These are phyloP conservation scores for Coccomyxa sp. DNA, from an alignment of 139 green algal genomes.

Conservation along the genomic window DNA sequence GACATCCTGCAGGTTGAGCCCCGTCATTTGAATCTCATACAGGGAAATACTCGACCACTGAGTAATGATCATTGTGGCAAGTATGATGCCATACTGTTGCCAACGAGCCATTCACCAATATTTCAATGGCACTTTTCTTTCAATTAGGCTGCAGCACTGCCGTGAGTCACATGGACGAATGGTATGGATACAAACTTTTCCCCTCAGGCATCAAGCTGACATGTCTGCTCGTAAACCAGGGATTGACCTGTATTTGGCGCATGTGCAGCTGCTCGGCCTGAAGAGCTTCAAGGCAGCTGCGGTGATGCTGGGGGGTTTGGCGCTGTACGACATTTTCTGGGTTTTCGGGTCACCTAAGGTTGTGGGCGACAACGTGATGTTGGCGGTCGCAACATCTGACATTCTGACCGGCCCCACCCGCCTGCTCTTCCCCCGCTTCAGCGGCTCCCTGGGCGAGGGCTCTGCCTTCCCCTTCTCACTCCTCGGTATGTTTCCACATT, in stretches of 20 bases:
- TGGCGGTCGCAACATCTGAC: constrained; percentile 55
- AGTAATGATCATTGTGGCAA: too few species aligned
- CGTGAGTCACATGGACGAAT: too few species aligned
- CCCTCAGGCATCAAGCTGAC: too few species aligned
- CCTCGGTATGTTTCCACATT: constrained; percentile 34
- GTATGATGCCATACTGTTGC: too few species aligned
- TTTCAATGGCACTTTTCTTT: too few species aligned
- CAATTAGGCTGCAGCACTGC: too few species aligned
- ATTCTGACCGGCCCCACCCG: constrained; percentile 64
- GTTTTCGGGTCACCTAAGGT: constrained; percentile 61
- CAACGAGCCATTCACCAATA: too few species aligned
- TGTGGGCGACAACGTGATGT: constrained; percentile 78
- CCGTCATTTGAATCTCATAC: neutral
- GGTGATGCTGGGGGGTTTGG: constrained; percentile 76
- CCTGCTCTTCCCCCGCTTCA: constrained; percentile 75
- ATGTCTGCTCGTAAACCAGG: too few species aligned
- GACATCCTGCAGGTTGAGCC: constrained; percentile 41
- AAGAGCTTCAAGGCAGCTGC: constrained; percentile 68
- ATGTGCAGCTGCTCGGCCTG: constrained; percentile 63
- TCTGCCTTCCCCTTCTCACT: constrained; percentile 73
- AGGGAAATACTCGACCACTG: too few species aligned
- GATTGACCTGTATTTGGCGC: too few species aligned
- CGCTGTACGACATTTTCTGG: constrained; percentile 92
- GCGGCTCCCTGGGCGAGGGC: constrained; percentile 38
- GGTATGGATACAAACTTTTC: too few species aligned